Conservation (phyloP, 176 grass and related monocot species). For the Carex myosuroides region DNA sequence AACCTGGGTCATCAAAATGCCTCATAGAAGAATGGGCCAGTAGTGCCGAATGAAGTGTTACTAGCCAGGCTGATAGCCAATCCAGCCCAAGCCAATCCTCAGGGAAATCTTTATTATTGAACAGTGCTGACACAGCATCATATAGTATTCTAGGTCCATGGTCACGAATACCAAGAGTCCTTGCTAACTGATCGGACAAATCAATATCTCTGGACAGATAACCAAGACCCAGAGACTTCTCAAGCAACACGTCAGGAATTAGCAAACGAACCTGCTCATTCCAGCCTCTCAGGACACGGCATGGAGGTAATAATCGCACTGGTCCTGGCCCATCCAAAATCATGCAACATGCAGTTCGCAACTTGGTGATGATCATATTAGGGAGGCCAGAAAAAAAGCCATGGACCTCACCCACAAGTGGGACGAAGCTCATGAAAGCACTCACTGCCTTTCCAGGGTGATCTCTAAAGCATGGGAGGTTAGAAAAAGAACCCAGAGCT, state of each 20-base stretch:
- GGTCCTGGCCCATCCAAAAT: conserved; percentile 63
- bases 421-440: conserved; percentile 90
- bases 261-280: conserved; percentile 53
- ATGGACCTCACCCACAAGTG: conserved; percentile 87
- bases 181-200: conserved; percentile 76
- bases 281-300: conserved; percentile 74
- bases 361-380: conserved; percentile 81
- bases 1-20: conserved; percentile 22
- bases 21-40: conserved; percentile 41
- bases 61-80: conserved; percentile 86
- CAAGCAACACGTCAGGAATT: conserved; percentile 67
- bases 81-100: conserved; percentile 66
- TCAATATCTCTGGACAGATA: conserved; percentile 73
- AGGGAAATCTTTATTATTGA: conserved; percentile 35
- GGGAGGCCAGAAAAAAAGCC: conserved; percentile 85
- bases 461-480: conserved; percentile 61
- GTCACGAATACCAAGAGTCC: conserved; percentile 63
- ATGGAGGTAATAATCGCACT: conserved; percentile 57
- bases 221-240: conserved; percentile 72
- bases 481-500: conserved; percentile 67
- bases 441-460: conserved; percentile 74
- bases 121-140: conserved; percentile 67
- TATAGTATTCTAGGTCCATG: conserved; percentile 72
- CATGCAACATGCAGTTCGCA: conserved; percentile 67
- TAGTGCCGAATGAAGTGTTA: conserved; percentile 49